A percentile compares a stretch with the other conserved stretches of the same genome.
These are phyloP conservation scores for Alopecurus myosuroides DNA, from an alignment of 176 grass and related monocot species.

Conservation along the genomic window DNA sequence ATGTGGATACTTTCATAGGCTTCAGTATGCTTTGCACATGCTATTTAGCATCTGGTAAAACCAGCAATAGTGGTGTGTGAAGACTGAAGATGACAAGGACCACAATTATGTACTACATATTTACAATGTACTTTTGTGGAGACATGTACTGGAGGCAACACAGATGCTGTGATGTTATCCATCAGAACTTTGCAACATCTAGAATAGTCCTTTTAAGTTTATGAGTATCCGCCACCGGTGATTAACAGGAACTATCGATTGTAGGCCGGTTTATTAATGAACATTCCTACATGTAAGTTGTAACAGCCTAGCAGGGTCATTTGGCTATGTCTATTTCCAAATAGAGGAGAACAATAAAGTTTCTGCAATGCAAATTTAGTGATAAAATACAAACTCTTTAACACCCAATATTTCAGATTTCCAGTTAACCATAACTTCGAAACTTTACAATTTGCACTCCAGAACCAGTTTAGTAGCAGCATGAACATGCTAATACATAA, in stretches of 20 bases:
- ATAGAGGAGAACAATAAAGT: neutral
- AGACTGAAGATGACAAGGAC: neutral
- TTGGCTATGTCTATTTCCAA: neutral
- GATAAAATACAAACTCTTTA: neutral
- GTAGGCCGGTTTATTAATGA: neutral
- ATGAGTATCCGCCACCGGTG: neutral
- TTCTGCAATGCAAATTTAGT: neutral
- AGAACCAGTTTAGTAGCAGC: neutral
- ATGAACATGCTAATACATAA: neutral
- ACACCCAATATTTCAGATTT: neutral
- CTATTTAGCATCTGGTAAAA: constrained; percentile 19
- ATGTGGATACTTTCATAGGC: neutral
- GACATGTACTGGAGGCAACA: neutral
- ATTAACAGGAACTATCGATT: neutral
- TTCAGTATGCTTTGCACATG: neutral
- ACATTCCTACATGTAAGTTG: neutral
- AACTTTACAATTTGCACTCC: neutral
- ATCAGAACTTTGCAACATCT: neutral
- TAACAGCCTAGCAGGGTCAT: neutral
- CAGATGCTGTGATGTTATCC: neutral
- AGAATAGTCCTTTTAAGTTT: neutral
- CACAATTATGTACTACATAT: neutral
- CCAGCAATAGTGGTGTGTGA: neutral
- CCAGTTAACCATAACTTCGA: neutral
- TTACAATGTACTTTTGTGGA: neutral